Conservation (phyloP, 176 grass and related monocot genomes). For the Ensete glaucum region DNA sequence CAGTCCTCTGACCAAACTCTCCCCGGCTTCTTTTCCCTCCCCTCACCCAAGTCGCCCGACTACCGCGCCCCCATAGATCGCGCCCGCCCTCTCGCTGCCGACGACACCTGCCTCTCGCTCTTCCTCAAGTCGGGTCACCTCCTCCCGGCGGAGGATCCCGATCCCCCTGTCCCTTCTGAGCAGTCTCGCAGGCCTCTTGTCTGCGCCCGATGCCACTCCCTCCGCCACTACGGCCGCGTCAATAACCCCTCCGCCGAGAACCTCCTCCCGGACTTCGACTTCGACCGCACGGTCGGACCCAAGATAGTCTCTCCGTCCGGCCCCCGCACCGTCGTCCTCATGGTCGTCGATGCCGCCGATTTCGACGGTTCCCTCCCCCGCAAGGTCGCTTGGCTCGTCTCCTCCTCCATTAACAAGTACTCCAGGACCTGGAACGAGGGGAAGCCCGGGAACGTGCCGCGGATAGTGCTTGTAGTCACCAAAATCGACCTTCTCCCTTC, state of each 20-base stretch:
- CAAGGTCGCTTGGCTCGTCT: constrained; percentile 51
- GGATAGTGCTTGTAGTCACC: constrained; percentile 54
- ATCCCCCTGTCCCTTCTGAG: background rate
- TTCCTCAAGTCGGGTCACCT: constrained; percentile 36
- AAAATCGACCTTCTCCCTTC: constrained; percentile 74
- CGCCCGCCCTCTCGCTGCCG: constrained; percentile 28
- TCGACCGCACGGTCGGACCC: constrained; percentile 43
- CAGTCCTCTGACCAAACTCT: constrained; percentile 44
- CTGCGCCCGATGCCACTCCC: constrained; percentile 69
- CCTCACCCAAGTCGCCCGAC: constrained; percentile 33
- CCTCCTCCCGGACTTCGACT: constrained; percentile 76
- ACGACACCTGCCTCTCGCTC: constrained; percentile 43
- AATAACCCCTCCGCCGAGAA: constrained; percentile 52
- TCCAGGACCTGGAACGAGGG: constrained; percentile 35
- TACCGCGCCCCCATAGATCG: constrained; percentile 25
- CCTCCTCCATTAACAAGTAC: constrained; percentile 31
- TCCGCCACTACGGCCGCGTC: constrained; percentile 64
- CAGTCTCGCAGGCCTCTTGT: constrained; percentile 21
- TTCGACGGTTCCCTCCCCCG: constrained; percentile 86
- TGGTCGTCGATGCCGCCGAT: constrained; percentile 58
- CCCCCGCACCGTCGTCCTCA: constrained; percentile 64
- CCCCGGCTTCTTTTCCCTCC: constrained; percentile 59
- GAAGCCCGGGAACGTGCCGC: constrained; percentile 43
- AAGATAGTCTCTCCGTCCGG: constrained; percentile 63
- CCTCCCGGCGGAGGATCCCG: background rate